These are phyloP conservation scores for Cryptococcus sp. DNA, from an alignment of 1,284 basidiomycete species.

Conservation along the genomic window DNA sequence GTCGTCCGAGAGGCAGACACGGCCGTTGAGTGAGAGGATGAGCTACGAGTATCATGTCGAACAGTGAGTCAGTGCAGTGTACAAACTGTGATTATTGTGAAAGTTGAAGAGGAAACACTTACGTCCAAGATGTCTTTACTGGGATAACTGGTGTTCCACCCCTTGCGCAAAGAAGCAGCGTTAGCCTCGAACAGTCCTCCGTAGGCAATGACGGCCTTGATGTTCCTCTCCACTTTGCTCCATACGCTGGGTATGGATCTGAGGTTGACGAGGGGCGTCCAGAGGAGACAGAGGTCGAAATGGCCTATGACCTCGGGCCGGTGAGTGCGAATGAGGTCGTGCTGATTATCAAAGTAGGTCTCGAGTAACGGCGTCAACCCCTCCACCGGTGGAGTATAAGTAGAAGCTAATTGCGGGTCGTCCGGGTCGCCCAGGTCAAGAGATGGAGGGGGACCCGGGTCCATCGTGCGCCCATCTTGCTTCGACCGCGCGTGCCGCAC, in stretches of 20 bases:
- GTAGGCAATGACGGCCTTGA: conserved; percentile 72
- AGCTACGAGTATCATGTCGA: conserved; percentile 57
- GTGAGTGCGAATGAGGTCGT: conserved; percentile 66
- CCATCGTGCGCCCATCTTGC: conserved; percentile 20
- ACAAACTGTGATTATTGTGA: background rate
- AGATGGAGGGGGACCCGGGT: conserved; percentile 15
- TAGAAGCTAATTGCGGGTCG: conserved; percentile 11
- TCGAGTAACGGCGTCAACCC: conserved; percentile 58
- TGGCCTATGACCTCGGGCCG: conserved; percentile 91
- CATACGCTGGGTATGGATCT: conserved; percentile 62
- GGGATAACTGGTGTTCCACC: conserved; percentile 85
- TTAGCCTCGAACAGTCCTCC: conserved; percentile 94
- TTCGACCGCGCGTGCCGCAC: conserved; percentile 14
- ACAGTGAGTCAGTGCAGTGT: background rate
- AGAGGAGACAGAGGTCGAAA: conserved; percentile 85
- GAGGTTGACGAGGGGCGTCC: conserved; percentile 64
- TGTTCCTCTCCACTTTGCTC: conserved; percentile 72
- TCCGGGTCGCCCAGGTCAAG: conserved; percentile 7
- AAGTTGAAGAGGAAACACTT: conserved; percentile 44
- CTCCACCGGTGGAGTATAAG: conserved; percentile 17
- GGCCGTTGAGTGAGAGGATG: conserved; percentile 68
- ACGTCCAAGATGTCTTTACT: conserved; percentile 74
- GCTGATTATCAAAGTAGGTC: conserved; percentile 81
- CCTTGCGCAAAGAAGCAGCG: conserved; percentile 87
- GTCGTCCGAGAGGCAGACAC: conserved; percentile 88